Evolutionary conservation across 2,329 filamentous ascomycete genomes (phyloP), one percentile per base, ranked within the genome.

Genomic region (Sordariomycetes sp.): DNA sequence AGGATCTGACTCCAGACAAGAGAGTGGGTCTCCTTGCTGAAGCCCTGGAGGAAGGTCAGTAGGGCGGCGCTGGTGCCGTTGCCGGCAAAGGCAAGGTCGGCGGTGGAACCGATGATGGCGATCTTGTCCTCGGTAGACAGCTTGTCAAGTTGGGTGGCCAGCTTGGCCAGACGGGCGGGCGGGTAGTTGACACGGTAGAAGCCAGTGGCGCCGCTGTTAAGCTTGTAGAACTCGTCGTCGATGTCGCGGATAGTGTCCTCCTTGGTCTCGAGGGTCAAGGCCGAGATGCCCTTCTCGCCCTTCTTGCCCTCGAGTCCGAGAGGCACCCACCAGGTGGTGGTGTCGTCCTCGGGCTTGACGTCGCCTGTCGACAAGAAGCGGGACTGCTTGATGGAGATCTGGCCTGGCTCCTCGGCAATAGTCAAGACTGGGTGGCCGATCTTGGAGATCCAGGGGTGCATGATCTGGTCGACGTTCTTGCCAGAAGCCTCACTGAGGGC

Each of bases 111-210:
- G 39, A 95, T 76, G 34, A 95, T 75, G 26, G 86, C 86, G 47
- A 96, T 94, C 66, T 92, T 94, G 63, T 98, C 92, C 54, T 90
- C 78, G 6, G 82, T 79, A 42, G 72, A 84, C 17, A 98, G 70
- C 45, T 79, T 78, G 45, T 84, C 71, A 12, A 87, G 79, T 46
- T 85, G 79, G 34, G 77, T 72, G 38, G 85, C 83, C 17, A 98
- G 77, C 61, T 86, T 86, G 25, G 74, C 75, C 26, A 98, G 72
- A 31, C 90, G 79, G 42, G 76, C 69, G n/a, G 86, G 79, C 5
- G 92, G 86, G 53, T 96, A 94, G 60, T 94, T 94, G 32, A 90
- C 92, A 40, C 88, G 77, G 63, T 93, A 96, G 52, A 77, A 95
- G 18, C 87, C 90, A 33, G 81, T 87, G 38, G 90, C 83, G 36